A percentile compares a stretch with the other conserved stretches of the same genome.
Evolutionary conservation across 2,329 filamentous ascomycete genomes (phyloP).

Genomic region (Podosphaera fusca): DNA sequence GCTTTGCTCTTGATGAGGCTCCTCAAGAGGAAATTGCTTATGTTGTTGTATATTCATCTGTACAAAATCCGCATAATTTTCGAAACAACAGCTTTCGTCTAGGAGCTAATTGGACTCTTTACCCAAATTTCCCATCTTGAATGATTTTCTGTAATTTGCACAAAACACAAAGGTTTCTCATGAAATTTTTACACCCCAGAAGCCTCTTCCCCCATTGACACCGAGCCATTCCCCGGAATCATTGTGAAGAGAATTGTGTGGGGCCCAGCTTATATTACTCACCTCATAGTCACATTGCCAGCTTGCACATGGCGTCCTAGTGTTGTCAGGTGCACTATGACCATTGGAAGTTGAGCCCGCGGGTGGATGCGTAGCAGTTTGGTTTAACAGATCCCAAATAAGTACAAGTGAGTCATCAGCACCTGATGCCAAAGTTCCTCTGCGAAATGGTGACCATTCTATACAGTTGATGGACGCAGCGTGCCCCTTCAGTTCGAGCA

Average conservation of each 20-base stretch:
- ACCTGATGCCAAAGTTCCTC: conserved; percentile 76
- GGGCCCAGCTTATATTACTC: conserved; percentile 66
- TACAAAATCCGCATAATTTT: too few species aligned
- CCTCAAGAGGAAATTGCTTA: too few species aligned
- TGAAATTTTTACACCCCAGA: conserved; percentile 37
- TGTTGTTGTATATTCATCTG: too few species aligned
- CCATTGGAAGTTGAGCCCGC: conserved; percentile 24
- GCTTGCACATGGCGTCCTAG: conserved; percentile 44
- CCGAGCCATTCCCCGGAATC: conserved; percentile 69
- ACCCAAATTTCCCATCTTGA: too few species aligned
- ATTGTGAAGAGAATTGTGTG: conserved; percentile 38
- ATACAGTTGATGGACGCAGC: conserved; percentile 70
- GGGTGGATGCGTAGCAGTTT: conserved; percentile 13
- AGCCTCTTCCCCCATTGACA: conserved; percentile 55
- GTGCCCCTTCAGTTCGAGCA: conserved; percentile 82
- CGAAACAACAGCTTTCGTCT: too few species aligned
- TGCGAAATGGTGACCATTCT: conserved; percentile 76
- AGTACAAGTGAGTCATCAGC: conserved; percentile 81
- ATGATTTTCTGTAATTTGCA: too few species aligned
- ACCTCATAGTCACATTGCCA: conserved; percentile 81
- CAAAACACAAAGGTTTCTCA: not conserved
- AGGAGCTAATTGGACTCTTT: too few species aligned
- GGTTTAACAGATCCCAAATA: conserved; percentile 75
- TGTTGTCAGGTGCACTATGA: conserved; percentile 28
- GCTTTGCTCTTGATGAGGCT: too few species aligned